Evolutionary conservation across 306 rosid genomes (phyloP).

Genomic region (Erythrophleum fordii): DNA sequence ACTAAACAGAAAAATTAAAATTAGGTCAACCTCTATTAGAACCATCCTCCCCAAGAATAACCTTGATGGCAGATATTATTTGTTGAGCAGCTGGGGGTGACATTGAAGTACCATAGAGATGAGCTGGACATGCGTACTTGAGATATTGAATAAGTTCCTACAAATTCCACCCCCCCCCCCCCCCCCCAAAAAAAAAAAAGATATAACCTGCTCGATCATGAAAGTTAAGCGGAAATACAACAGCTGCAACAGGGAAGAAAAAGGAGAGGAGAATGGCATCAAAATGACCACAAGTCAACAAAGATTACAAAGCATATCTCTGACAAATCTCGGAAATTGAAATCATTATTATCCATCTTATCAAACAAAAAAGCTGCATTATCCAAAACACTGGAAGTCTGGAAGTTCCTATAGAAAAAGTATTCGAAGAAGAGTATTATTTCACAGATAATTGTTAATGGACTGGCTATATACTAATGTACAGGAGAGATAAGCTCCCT

Average conservation of each 20-base stretch:
- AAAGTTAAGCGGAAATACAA: neutral
- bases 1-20: neutral
- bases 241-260: neutral
- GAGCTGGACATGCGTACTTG: constrained; percentile 63
- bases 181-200: neutral
- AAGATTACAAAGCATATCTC: neutral
- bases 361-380: neutral
- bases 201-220: neutral
- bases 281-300: neutral
- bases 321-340: neutral
- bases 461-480: no score
- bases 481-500: no score
- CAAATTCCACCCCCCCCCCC: no score
- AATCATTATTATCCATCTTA: neutral
- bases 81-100: constrained; percentile 72
- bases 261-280: neutral
- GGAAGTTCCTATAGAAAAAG: neutral
- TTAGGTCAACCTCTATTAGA: constrained; percentile 56
- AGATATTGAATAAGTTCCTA: constrained; percentile 68
- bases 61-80: constrained; percentile 61
- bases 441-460: no score
- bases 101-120: constrained; percentile 63
- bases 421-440: no score
- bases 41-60: constrained; percentile 75
- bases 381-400: neutral